Base-by-base conservation (phyloP, 176 grass and related monocot species). In the Aegilops bicornis region DNA sequence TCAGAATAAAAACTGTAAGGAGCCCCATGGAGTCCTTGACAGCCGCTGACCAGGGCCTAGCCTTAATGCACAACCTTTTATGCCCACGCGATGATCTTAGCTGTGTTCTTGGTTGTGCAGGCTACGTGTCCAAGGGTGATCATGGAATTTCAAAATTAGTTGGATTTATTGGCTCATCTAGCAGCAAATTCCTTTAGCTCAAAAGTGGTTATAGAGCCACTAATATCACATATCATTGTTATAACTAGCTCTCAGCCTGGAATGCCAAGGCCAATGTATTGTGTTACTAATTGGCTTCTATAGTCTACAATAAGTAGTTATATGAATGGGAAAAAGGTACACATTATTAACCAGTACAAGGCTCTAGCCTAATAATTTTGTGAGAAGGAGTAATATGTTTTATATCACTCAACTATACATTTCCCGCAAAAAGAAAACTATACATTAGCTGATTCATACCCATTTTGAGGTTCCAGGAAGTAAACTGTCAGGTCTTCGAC, bases 391-490 rank as follows among this genome's bases (percentile, higher is more conserved):
- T 47, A 67, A 61, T 60, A 78, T 58, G 80, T 40, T 87, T 82
- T 59, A 73, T 61, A 73, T 81, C 15, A 23, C 2, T 79, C 30
- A 52, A 10, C 39, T 31, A 10, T 40, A 48, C 37, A 79, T 73
- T 64, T 43, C 40, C 40, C 10, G 3, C 42, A 43, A 43, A 43
- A 43, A 42, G 10, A 11, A 43, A 10, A 42, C 39, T 10, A 27
- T 47, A 48, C 37, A 74, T 73, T 64, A 56, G 23, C 11, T 79
- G 54, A 16, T 83, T 29, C 85, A 63, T 92, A 98, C 96, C 93
- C 91, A 84, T 95, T 95, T 89, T 92, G 86, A 64, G 96, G 96
- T 58, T 98, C 96, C 45, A 98, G 83, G 89, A 98, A 98, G 89
- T 98, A 93, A 82, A 98, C 93, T 78, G 89, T 73, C 52, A 98